phyloP scores from a whole-genome alignment of 1,284 basidiomycete genomes.

The Tremellales sp. region DNA sequence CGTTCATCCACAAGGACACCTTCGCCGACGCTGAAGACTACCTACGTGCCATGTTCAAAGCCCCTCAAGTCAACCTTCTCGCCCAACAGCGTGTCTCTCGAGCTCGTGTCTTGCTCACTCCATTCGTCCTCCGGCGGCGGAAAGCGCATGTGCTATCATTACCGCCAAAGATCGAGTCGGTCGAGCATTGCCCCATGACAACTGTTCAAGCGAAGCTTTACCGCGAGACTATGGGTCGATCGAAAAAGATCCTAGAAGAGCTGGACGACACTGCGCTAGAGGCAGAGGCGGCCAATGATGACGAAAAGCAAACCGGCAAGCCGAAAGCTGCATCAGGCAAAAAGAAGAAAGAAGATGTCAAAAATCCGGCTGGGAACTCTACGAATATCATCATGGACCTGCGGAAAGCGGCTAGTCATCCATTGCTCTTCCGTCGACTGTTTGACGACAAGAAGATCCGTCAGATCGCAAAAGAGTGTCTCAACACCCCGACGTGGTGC shows the following conservation, averaged over 20 bases:
- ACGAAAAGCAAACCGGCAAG: constrained; percentile 50
- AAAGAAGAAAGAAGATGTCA: constrained; percentile 20
- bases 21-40: constrained; percentile 72
- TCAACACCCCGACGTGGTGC: constrained; percentile 83
- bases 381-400: constrained; percentile 88
- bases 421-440: constrained; percentile 83
- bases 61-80: constrained; percentile 67
- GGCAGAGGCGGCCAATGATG: constrained; percentile 36
- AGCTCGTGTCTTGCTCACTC: constrained; percentile 98
- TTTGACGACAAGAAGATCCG: constrained; percentile 75
- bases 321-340: constrained; percentile 67
- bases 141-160: constrained; percentile 92
- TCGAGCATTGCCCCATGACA: constrained; percentile 94
- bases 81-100: constrained; percentile 86
- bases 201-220: constrained; percentile 78
- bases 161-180: constrained; percentile 84
- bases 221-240: constrained; percentile 74
- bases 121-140: constrained; percentile 90
- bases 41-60: constrained; percentile 94
- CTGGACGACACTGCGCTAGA: constrained; percentile 57
- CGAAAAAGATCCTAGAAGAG: constrained; percentile 66
- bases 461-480: constrained; percentile 70
- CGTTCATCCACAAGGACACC: constrained; percentile 92
- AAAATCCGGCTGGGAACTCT: constrained; percentile 21
- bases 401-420: constrained; percentile 91